Evolutionary conservation across 352 stramenopile species (phyloP).

Genomic region (Pythium phragmitis): DNA sequence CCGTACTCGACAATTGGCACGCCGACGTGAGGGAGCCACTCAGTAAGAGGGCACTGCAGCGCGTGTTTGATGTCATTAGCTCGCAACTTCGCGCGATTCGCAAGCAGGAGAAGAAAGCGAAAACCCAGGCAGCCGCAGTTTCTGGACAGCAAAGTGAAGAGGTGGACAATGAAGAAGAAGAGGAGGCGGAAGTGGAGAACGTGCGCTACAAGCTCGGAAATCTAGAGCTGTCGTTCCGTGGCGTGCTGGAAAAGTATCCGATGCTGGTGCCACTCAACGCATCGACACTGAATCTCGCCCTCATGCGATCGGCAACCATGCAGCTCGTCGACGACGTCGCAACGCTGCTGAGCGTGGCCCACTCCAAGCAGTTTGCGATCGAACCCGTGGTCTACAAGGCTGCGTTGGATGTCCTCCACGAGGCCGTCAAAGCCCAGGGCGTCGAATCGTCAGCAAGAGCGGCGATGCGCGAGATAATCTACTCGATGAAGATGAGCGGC

Average conservation of each 20-base stretch:
- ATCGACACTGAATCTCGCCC: constrained; percentile 41
- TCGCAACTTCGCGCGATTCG: constrained; percentile 46
- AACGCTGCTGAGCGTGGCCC: constrained; percentile 43
- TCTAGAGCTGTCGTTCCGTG: constrained; percentile 52
- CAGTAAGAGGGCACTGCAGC: constrained; percentile 48
- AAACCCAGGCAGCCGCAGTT: no score
- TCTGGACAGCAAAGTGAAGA: no score
- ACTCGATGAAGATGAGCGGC: constrained; percentile 11
- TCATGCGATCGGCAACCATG: constrained; percentile 51
- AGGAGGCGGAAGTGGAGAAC: constrained; percentile 12
- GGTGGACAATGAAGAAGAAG: constrained; percentile 2
- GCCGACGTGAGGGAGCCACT: constrained; percentile 28
- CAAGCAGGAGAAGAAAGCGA: background rate
- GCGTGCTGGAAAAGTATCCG: constrained; percentile 54
- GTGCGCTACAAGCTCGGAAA: constrained; percentile 40
- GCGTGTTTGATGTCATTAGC: constrained; percentile 61
- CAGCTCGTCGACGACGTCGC: constrained; percentile 43
- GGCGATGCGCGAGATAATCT: constrained; percentile 6
- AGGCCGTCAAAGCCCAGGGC: background rate
- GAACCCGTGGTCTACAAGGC: constrained; percentile 49
- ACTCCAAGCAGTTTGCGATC: constrained; percentile 33
- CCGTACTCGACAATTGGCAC: constrained; percentile 63
- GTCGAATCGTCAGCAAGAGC: background rate
- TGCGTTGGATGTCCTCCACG: constrained; percentile 34
- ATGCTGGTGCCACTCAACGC: constrained; percentile 44